A percentile compares a stretch with the other conserved stretches of the same genome.
Evolutionary conservation across 177 flowering plant genomes (phyloP).

Genomic region (Vitis hybrid): DNA sequence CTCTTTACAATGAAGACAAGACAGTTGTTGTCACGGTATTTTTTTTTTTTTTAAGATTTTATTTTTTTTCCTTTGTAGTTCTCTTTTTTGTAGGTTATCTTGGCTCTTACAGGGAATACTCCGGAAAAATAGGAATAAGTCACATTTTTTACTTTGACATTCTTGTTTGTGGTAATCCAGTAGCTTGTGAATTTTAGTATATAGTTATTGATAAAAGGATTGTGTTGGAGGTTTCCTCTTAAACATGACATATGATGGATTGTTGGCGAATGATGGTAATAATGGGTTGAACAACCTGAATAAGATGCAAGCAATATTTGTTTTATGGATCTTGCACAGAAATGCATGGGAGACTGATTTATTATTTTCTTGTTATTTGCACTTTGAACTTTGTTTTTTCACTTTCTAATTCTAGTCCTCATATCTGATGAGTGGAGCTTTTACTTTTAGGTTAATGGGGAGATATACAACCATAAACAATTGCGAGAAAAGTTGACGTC

Average conservation of each 20-base stretch:
- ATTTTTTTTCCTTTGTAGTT: no score
- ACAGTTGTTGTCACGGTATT: conserved; percentile 75
- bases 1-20: conserved; percentile 90
- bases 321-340: background rate
- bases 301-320: background rate
- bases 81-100: no score
- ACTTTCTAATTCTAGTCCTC: background rate
- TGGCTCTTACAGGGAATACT: no score
- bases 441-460: conserved; percentile 75
- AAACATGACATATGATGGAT: no score
- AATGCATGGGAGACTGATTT: background rate
- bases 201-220: no score
- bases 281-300: background rate
- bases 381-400: background rate
- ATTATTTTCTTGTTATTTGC: background rate
- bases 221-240: no score
- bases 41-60: background rate
- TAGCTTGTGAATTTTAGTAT: no score
- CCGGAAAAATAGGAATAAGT: no score
- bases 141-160: no score
- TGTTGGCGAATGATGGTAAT: no score
- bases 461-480: conserved; percentile 81
- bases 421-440: background rate
- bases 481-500: conserved; percentile 58
- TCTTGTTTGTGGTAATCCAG: no score